These are phyloP conservation scores for Cryphonectria naterciae DNA, from an alignment of 2,329 filamentous ascomycete species.

Conservation along the genomic window DNA sequence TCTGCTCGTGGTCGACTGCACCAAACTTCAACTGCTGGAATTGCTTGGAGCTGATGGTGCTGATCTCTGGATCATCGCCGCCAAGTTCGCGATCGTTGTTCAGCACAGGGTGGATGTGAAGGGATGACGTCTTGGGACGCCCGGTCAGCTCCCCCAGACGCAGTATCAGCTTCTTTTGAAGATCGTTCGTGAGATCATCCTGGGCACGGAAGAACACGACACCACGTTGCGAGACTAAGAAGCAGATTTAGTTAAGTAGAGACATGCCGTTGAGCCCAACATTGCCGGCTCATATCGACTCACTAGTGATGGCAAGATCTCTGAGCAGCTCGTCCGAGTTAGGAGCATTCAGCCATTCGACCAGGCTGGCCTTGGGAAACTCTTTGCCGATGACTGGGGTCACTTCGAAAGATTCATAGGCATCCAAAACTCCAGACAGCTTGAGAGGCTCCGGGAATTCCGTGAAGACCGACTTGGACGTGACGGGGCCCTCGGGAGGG, in stretches of 20 bases:
- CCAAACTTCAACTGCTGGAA: slow-evolving; percentile 42
- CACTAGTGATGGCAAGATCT: slow-evolving; percentile 70
- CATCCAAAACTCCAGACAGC: slow-evolving; percentile 54
- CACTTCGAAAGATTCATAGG: slow-evolving; percentile 59
- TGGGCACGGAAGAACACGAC: slow-evolving; percentile 69
- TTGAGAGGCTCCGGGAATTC: slow-evolving; percentile 46
- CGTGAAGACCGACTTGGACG: slow-evolving; percentile 11
- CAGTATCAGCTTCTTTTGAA: slow-evolving; percentile 64
- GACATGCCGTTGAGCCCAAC: no score
- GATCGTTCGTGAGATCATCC: slow-evolving; percentile 57
- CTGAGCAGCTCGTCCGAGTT: slow-evolving; percentile 67
- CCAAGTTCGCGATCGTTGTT: slow-evolving; percentile 59
- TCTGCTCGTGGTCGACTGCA: slow-evolving; percentile 24
- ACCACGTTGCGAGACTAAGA: slow-evolving; percentile 61
- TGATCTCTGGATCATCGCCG: slow-evolving; percentile 57
- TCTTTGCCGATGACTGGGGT: slow-evolving; percentile 67
- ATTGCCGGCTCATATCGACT: slow-evolving; percentile 26
- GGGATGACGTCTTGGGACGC: slow-evolving; percentile 58
- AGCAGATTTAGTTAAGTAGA: neutral
- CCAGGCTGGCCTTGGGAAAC: slow-evolving; percentile 61
- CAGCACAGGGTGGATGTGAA: slow-evolving; percentile 64
- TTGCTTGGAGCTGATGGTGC: slow-evolving; percentile 60
- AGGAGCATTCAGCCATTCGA: slow-evolving; percentile 62
- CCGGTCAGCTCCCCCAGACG: slow-evolving; percentile 63
- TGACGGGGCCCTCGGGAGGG: slow-evolving; percentile 23